phyloP scores from a whole-genome alignment of 371 early-diverging fungal species.

The Rhizopus delemar region DNA sequence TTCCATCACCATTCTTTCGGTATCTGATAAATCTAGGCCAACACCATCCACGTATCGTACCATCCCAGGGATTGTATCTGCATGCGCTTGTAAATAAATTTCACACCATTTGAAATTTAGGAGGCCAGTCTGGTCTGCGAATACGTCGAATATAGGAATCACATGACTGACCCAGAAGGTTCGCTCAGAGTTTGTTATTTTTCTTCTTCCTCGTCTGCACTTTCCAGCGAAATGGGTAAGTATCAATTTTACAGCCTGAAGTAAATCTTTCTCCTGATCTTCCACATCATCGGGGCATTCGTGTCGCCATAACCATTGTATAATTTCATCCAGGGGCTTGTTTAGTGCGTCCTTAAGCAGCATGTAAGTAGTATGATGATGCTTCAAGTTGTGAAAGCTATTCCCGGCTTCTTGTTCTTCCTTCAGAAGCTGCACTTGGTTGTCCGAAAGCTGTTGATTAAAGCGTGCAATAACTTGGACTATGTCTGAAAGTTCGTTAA shows the following conservation, averaged over 20 bases:
- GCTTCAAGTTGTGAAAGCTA: neutral
- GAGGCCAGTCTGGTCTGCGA: no score
- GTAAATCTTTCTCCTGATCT: neutral
- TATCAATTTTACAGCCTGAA: neutral
- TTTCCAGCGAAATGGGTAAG: no score
- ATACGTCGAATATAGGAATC: no score
- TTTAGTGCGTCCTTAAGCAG: neutral
- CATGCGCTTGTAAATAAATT: no score
- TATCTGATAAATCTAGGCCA: constrained; percentile 2
- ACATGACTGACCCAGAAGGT: no score
- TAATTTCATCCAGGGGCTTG: neutral
- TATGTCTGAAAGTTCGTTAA: neutral
- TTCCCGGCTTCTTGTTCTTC: neutral
- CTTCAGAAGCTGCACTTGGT: neutral
- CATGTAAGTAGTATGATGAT: neutral
- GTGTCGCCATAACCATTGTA: neutral
- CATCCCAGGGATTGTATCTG: no score
- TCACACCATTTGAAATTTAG: no score
- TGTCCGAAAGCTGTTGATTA: neutral
- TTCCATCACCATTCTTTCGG: constrained; percentile 13
- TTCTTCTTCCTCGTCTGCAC: no score
- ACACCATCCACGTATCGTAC: constrained; percentile 2
- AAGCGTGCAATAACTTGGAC: neutral
- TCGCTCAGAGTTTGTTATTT: no score
- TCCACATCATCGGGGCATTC: neutral